Evolutionary conservation across 2,329 filamentous ascomycete genomes (phyloP), one percentile per base, ranked within the genome.

Genomic region (Huntiella savannae): DNA sequence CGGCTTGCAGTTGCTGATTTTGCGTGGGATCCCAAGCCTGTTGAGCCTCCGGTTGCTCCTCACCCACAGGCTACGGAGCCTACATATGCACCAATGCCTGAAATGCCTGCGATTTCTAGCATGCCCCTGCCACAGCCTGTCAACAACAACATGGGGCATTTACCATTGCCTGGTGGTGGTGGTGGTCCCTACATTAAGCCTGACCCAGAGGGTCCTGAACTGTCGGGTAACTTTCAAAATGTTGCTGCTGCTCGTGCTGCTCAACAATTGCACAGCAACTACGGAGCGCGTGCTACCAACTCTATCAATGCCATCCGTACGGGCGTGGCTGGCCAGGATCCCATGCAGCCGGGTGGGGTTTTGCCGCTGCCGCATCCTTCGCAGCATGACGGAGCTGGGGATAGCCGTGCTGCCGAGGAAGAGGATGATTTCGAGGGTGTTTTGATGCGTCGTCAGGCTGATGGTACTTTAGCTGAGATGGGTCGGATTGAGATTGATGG

Each of bases 1-100:
- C 76, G 77, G 54, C 77, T 92, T 53, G 77, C 81, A 53, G 80
- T 96, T 51, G 91, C 91, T 50, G 69, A 75, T 48, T 95, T 96
- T 60, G 88, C 91, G 8, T 98, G 91, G 91, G 91, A 98, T 59
- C 88, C 91, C 38, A 79, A 82, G 58, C 79, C 81, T 43, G 78
- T 57, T 60, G 58, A 63, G 57, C 52, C 62, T 57, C 42, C 59
- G 54, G 51, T 54, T 53, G 13, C 58, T 15, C 52, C 53, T 36
- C 43, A 33, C 36, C 48, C 55, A 16, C 48, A 53, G 38, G 44
- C 56, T 22, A 47, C 54, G 19, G 49, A 51, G 34, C 55, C 55
- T 33, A 49, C 52, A 11, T 49, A 41, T 38, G 33, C 43, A 2
- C 33, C 47, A 7, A 37, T 39, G 11, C 32, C 37, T 45, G n/a